Evolutionary conservation across 2,329 filamentous ascomycete genomes (phyloP), one percentile per base, ranked within the genome.

Genomic region (Penicillium frequentans): DNA sequence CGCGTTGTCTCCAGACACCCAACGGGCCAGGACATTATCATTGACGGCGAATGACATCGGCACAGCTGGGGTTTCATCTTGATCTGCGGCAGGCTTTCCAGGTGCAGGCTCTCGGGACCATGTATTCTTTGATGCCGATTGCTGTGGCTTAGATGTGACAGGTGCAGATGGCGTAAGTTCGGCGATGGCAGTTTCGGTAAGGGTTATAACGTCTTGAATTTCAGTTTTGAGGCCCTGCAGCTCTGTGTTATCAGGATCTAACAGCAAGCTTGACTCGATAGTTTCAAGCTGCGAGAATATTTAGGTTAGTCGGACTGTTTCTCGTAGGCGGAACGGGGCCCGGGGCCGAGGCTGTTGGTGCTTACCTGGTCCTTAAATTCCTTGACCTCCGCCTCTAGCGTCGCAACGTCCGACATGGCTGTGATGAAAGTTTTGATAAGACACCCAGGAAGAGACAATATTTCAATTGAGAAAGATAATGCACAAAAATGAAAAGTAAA

Each of bases 21-120:
- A 99, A 76, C 93, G 93, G 47, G 93, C 95, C 74, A 95, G 82
- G 53, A 97, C 90, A 31, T 82, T 90, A 69, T 99, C 95, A 72
- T 96, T 96, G 63, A 96, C 90, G 56, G 89, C 85, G 77, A 93
- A 96, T 10, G 82, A 82, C 3, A 82, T 80, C 0, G 82, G 74
- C 29, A 75, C 60, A 21, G 82, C 80, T 63, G 47, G 35, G 6
- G 52, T 21, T 7, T 88, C 84, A 53, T 86, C 84, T 62, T 73
- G 57, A 66, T 79, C 66, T 51, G 65, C 53, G 61, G 73, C 65
- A n/a, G 80, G 73, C 61, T 81, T 76, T 65, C 66, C 74, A 75
- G 81, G 75, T 71, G 78, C 81, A 81, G 90, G 76, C 82, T 91
- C 88, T 69, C 87, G 85, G 47, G 88, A 89, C 86, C 89, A 91